Conservation (phyloP, 208 protist genomes). For the Leishmania braziliensis region DNA sequence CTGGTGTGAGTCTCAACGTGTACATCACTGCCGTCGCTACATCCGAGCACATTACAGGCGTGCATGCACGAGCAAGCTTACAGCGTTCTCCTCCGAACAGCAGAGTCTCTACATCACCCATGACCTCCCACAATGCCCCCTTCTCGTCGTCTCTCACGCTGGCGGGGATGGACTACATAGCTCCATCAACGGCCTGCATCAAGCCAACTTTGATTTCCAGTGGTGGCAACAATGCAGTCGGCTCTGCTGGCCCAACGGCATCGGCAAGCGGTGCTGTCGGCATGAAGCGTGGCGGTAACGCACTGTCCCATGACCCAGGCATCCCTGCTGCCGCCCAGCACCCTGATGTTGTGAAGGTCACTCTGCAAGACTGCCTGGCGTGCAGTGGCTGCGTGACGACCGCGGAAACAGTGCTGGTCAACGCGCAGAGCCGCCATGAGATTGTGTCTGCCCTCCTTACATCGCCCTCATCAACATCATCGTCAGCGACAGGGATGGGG, state of each 20-base stretch:
- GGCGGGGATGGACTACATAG: constrained; percentile 87
- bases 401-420: constrained; percentile 96
- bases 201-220: constrained; percentile 26
- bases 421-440: constrained; percentile 63
- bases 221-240: background rate
- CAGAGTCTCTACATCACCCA: background rate
- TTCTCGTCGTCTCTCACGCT: constrained; percentile 79
- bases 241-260: background rate
- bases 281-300: constrained; percentile 8
- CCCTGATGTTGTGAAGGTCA: constrained; percentile 71
- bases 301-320: no score
- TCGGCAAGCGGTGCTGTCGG: constrained; percentile 6
- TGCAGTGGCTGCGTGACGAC: constrained; percentile 98
- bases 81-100: background rate
- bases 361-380: constrained; percentile 88
- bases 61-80: background rate
- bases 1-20: background rate
- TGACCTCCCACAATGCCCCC: background rate
- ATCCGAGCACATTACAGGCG: no score
- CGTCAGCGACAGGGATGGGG: background rate
- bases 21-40: no score
- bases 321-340: background rate
- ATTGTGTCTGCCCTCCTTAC: constrained; percentile 27
- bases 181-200: constrained; percentile 77
- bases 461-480: background rate